Conservation (phyloP, 306 rosid species). For the Cucurbita pepo region DNA sequence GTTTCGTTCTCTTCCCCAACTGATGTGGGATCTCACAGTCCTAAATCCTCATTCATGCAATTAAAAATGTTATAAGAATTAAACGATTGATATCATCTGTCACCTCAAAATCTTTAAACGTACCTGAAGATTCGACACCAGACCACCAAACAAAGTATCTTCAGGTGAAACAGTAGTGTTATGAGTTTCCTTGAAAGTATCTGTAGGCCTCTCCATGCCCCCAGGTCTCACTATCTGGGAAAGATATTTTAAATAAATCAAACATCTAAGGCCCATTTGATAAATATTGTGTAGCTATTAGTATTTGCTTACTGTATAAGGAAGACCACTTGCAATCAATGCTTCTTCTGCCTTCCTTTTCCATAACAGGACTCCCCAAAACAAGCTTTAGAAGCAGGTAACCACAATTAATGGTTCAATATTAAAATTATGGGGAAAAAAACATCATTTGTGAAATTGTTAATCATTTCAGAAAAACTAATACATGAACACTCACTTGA, state of each 20-base stretch:
- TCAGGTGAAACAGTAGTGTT: constrained; percentile 59
- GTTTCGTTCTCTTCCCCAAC: no score
- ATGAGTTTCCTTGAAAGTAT: constrained; percentile 90
- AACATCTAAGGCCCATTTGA: neutral
- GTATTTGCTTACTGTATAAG: constrained; percentile 60
- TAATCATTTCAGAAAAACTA: neutral
- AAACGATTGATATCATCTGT: neutral
- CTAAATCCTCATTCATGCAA: neutral
- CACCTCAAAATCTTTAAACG: neutral
- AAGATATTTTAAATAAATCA: neutral
- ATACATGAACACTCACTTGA: constrained; percentile 50
- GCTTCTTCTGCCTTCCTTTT: constrained; percentile 98
- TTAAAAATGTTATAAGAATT: neutral
- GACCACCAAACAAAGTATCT: constrained; percentile 94
- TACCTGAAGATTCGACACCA: constrained; percentile 95
- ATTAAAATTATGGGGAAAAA: neutral
- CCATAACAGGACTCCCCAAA: constrained; percentile 95
- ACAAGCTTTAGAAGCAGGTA: constrained; percentile 45
- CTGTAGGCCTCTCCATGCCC: constrained; percentile 99
- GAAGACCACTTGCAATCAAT: constrained; percentile 74
- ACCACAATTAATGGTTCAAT: constrained; percentile 6
- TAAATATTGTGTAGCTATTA: neutral
- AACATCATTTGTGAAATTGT: constrained; percentile 3
- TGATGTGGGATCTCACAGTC: neutral
- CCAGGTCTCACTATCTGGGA: constrained; percentile 97